phyloP scores from a whole-genome alignment of 73 alveolate species.

The Stentor roeselii region DNA sequence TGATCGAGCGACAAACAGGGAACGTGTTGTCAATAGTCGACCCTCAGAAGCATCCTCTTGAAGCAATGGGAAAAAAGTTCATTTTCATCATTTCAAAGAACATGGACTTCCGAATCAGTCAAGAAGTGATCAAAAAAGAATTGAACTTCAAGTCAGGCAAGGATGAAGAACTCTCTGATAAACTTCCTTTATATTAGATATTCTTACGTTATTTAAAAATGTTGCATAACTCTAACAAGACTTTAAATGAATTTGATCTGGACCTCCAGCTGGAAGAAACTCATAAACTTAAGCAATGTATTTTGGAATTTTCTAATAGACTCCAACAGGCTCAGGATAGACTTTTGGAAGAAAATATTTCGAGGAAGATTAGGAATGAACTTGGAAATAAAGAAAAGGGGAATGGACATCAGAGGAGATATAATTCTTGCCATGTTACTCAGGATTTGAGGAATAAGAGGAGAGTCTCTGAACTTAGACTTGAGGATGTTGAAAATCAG shows the following conservation, averaged over 20 bases:
- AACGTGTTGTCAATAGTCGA: slow-evolving; percentile 7
- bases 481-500: background rate
- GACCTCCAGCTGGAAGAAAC: background rate
- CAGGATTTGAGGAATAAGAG: background rate
- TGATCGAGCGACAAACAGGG: slow-evolving; percentile 19
- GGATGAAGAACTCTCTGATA: background rate
- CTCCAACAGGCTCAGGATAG: background rate
- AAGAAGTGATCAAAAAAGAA: background rate
- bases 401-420: background rate
- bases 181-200: background rate
- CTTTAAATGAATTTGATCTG: background rate
- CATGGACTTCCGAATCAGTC: background rate
- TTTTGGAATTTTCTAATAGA: background rate
- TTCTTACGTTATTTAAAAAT: background rate
- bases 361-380: background rate
- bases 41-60: slow-evolving; percentile 30
- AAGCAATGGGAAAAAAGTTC: background rate
- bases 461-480: background rate
- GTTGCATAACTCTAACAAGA: background rate
- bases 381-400: background rate
- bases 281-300: background rate
- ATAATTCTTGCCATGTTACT: background rate
- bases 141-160: background rate
- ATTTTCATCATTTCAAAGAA: background rate
- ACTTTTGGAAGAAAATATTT: background rate